These are phyloP conservation scores for Cladobotryum protrusum DNA, from an alignment of 2,329 filamentous ascomycete genomes.

Conservation along the genomic window DNA sequence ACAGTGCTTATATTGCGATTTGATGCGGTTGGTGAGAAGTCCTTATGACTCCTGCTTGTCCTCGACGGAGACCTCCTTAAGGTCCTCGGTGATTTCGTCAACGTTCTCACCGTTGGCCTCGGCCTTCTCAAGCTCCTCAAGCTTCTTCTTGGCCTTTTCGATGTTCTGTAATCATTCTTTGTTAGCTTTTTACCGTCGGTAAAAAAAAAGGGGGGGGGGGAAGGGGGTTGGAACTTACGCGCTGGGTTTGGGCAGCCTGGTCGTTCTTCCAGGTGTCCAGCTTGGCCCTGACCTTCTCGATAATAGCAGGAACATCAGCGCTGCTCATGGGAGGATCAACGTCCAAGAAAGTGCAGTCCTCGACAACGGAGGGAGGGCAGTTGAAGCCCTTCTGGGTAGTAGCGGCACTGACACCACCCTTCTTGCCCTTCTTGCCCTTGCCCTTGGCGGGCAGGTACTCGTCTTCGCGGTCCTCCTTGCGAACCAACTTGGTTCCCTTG, in stretches of 20 bases:
- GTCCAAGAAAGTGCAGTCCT: constrained; percentile 78
- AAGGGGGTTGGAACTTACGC: constrained; percentile 51
- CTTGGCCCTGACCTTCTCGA: constrained; percentile 91
- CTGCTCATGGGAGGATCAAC: constrained; percentile 85
- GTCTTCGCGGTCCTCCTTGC: constrained; percentile 84
- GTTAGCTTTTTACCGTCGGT: constrained; percentile 1
- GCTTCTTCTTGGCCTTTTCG: constrained; percentile 92
- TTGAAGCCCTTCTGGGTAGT: constrained; percentile 60
- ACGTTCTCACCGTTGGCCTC: constrained; percentile 39
- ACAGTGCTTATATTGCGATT: not conserved
- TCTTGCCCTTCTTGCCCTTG: constrained; percentile 83
- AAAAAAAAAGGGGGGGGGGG: not conserved
- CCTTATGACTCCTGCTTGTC: constrained; percentile 45
- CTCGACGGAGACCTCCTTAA: constrained; percentile 47
- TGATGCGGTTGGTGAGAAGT: not conserved
- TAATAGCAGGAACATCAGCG: constrained; percentile 68
- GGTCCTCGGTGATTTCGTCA: constrained; percentile 45
- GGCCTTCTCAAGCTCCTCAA: constrained; percentile 71
- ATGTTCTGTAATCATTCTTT: constrained; percentile 93
- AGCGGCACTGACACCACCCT: constrained; percentile 42
- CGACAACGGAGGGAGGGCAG: constrained; percentile 83
- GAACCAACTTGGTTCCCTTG: constrained; percentile 76
- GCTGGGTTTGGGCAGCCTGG: constrained; percentile 82
- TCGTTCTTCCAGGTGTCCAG: constrained; percentile 85
- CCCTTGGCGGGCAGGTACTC: constrained; percentile 77